Percentiles rank a stretch among this genome's conserved stretches.
Evolutionary conservation across 169 alveolate genomes (phyloP).

Genomic region (Theileria equi): DNA sequence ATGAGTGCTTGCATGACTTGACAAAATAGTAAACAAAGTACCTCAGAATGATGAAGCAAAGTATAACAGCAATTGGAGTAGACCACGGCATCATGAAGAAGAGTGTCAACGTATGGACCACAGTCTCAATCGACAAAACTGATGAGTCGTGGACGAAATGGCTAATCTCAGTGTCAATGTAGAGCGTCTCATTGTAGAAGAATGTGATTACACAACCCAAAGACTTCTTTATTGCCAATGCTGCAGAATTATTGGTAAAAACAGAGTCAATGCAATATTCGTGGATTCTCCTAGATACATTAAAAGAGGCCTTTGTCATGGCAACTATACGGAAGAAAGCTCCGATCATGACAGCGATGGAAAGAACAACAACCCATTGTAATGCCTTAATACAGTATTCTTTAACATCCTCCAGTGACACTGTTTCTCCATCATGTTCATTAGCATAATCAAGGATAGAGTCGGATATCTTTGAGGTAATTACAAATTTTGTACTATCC

Average conservation of each 20-base stretch:
- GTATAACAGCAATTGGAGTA: slow-evolving; percentile 8
- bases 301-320: background rate
- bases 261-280: slow-evolving; percentile 24
- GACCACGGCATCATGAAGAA: slow-evolving; percentile 22
- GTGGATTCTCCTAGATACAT: slow-evolving; percentile 22
- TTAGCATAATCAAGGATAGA: background rate
- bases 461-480: background rate
- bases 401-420: background rate
- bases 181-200: slow-evolving; percentile 12
- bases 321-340: background rate
- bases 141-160: slow-evolving; percentile 4
- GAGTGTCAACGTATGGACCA: slow-evolving; percentile 10
- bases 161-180: slow-evolving; percentile 16
- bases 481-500: background rate
- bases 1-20: slow-evolving; percentile 19
- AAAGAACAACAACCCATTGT: background rate
- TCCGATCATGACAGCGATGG: background rate
- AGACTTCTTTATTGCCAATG: background rate
- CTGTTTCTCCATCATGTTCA: background rate
- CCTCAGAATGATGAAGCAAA: background rate
- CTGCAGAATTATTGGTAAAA: slow-evolving; percentile 9
- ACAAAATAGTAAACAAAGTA: slow-evolving; percentile 1
- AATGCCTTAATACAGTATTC: background rate
- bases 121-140: background rate
- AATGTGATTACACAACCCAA: slow-evolving; percentile 24